Conservation (phyloP, 2,329 filamentous ascomycete genomes). For the Volutella citrinella region DNA sequence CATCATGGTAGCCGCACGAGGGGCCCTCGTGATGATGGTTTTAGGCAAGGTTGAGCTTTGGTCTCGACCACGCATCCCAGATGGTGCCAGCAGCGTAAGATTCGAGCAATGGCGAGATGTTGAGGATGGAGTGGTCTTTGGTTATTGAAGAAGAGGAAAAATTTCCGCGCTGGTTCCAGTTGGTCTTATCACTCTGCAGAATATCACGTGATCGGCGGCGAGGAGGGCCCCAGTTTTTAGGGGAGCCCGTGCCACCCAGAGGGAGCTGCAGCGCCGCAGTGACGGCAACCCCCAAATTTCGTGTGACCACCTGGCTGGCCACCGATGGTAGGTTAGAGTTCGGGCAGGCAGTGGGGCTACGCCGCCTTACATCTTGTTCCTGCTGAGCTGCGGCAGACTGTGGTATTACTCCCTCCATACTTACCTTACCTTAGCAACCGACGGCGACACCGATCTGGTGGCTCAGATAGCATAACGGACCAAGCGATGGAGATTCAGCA, state of each 20-base stretch:
- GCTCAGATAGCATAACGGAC: too few species aligned
- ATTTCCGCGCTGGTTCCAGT: conserved; percentile 11
- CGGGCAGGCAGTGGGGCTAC: too few species aligned
- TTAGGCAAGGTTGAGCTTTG: conserved; percentile 58
- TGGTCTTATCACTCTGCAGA: conserved; percentile 13
- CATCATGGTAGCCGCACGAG: conserved; percentile 62
- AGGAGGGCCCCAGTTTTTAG: neutral
- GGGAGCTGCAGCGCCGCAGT: too few species aligned
- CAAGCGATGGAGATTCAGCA: too few species aligned
- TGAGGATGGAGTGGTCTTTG: conserved; percentile 42
- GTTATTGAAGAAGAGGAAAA: conserved; percentile 31
- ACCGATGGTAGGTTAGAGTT: too few species aligned
- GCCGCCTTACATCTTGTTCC: too few species aligned
- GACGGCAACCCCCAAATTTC: too few species aligned
- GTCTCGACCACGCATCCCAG: conserved; percentile 57
- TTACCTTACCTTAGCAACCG: too few species aligned
- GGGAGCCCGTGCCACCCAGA: neutral
- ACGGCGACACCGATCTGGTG: too few species aligned
- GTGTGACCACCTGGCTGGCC: too few species aligned
- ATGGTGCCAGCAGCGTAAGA: conserved; percentile 43
- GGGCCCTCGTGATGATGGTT: conserved; percentile 69
- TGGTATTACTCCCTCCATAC: too few species aligned
- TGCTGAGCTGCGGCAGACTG: too few species aligned
- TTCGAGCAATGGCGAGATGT: conserved; percentile 36
- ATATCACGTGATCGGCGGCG: conserved; percentile 22